Percentiles rank a stretch among this genome's conserved stretches.
phyloP scores from a whole-genome alignment of 352 stramenopile species.

The Blastocystis sp. region DNA sequence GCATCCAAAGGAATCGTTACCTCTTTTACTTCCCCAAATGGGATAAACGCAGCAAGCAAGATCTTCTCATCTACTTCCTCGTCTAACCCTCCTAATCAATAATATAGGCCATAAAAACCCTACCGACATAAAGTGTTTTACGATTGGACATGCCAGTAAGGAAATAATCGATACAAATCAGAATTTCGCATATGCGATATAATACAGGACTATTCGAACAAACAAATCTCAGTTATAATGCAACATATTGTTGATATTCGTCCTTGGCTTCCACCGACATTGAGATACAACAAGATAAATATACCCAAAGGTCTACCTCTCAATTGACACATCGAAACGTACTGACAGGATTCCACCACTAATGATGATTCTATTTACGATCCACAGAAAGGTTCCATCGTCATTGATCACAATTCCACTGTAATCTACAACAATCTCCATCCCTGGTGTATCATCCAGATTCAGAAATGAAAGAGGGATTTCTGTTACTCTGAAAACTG shows the following conservation, averaged over 20 bases:
- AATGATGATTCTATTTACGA: not conserved
- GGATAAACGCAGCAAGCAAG: constrained; percentile 45
- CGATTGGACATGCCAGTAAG: constrained; percentile 39
- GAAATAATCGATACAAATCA: not conserved
- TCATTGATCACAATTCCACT: not conserved
- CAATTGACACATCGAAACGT: not conserved
- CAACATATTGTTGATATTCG: not conserved
- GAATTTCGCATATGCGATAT: not conserved
- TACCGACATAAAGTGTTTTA: constrained; percentile 63
- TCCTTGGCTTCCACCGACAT: not conserved
- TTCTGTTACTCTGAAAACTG: not conserved
- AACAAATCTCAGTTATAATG: constrained; percentile 1
- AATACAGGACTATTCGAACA: not conserved
- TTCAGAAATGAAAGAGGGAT: not conserved
- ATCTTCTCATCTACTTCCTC: constrained; percentile 64
- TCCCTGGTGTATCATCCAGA: not conserved
- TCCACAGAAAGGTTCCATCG: not conserved
- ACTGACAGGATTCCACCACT: constrained; percentile 21
- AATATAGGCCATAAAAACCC: not conserved
- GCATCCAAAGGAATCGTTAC: constrained; percentile 60
- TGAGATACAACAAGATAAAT: not conserved
- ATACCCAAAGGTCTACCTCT: not conserved
- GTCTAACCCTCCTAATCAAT: constrained; percentile 42
- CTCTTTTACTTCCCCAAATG: constrained; percentile 66
- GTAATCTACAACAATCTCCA: constrained; percentile 13